Base-by-base conservation (phyloP, 176 grass and related monocot genomes). In the Zea luxurians region DNA sequence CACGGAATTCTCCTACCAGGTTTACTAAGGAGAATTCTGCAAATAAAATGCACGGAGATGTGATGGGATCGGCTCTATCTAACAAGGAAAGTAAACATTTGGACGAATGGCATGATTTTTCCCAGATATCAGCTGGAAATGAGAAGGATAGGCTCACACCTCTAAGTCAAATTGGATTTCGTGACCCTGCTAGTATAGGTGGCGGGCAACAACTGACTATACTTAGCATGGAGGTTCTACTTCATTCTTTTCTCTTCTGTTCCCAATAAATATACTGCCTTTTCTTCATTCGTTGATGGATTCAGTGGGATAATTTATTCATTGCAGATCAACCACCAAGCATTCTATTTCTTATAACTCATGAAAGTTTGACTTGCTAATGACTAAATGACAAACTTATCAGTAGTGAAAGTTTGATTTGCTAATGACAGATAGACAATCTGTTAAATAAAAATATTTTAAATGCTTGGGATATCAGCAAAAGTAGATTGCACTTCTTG, bases 151-250 rank as follows among this genome's bases (percentile, higher is more conserved):
- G 86, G 85, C 87, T 92, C 13, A 94, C 91, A 62, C 91, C 91
- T 84, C 85, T 94, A 55, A 94, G 91, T 90, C 91, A 94, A 94
- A 88, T 83, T 74, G 91, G 91, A 76, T 94, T 97, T 44, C 69
- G 83, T 79, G 95, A 97, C 61, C 89, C 95, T 57, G 95, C 91
- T 84, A 86, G 85, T 83, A 17, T 69, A 11, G 89, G 91, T 86
- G 75, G 87, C 76, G 91, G 91, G 47, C 95, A 94, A 77, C 91
- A 94, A 77, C 71, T 94, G 55, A 94, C 87, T 54, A 71, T 97
- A 88, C 78, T 97, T 66, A 97, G 94, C 53, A 37, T 97, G 27
- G 94, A 97, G 95, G 95, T 93, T 73, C 57, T 55, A 34, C 62
- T 13, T 20, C 45, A 66, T 68, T 74, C 58, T 46, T 68, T 86